Percentiles rank a stretch among this genome's conserved stretches.
These are phyloP conservation scores for Sclerotiophoma versabilis DNA, from an alignment of 2,329 filamentous ascomycete species.

Conservation along the genomic window DNA sequence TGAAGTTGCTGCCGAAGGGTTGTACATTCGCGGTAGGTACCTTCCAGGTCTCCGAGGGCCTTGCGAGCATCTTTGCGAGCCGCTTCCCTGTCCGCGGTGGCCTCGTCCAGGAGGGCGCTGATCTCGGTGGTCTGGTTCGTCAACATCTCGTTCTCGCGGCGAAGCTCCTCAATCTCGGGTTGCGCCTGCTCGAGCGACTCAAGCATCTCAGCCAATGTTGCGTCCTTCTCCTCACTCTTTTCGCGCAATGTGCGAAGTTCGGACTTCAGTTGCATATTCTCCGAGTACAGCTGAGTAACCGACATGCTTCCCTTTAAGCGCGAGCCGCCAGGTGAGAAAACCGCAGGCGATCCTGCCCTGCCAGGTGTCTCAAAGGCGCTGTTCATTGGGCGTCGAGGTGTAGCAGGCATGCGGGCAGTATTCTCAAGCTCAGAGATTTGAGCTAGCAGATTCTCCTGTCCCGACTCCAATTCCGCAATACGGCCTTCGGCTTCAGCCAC, in stretches of 20 bases:
- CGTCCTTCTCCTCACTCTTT: conserved; percentile 74
- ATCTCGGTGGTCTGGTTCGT: conserved; percentile 78
- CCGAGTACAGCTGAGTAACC: conserved; percentile 69
- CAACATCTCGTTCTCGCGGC: conserved; percentile 79
- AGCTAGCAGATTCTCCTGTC: conserved; percentile 66
- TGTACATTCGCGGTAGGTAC: conserved; percentile 69
- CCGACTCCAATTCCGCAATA: conserved; percentile 69
- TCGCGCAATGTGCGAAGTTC: conserved; percentile 77
- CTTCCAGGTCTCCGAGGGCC: conserved; percentile 74
- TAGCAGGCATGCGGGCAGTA: conserved; percentile 52
- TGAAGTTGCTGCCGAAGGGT: conserved; percentile 86
- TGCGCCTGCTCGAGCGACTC: conserved; percentile 82
- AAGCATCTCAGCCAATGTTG: conserved; percentile 85
- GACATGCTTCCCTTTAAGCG: conserved; percentile 63
- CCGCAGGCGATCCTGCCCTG: conserved; percentile 58
- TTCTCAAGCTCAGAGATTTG: conserved; percentile 56
- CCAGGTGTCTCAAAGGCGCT: conserved; percentile 59
- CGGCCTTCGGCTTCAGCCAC: conserved; percentile 68
- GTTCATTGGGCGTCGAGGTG: conserved; percentile 61
- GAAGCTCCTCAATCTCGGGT: conserved; percentile 86
- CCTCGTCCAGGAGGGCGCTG: conserved; percentile 82
- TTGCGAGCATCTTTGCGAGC: conserved; percentile 81
- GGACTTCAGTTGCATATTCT: conserved; percentile 70
- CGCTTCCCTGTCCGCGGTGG: conserved; percentile 78
- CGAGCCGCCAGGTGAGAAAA: conserved; percentile 62